A percentile compares a stretch with the other conserved stretches of the same genome.
Evolutionary conservation across 495 filamentous ascomycete genomes (phyloP).

Genomic region (Lichina pygmaea): DNA sequence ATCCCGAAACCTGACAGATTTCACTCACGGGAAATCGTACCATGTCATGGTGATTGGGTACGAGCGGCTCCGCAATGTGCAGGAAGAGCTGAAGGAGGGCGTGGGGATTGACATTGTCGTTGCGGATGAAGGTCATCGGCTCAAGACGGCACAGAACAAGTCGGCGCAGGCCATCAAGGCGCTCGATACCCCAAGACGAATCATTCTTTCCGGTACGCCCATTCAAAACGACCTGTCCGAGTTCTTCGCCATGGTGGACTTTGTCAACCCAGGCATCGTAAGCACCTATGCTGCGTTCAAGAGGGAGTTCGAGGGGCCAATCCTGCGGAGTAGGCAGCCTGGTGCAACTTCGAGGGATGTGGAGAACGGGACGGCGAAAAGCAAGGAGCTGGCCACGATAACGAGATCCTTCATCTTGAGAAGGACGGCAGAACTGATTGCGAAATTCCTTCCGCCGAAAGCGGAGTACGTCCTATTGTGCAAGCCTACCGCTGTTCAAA

Average conservation of each 20-base stretch:
- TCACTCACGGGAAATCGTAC: slow-evolving; percentile 50
- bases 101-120: slow-evolving; percentile 49
- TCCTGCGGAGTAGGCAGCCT: slow-evolving; percentile 46
- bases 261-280: slow-evolving; percentile 52
- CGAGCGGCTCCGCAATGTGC: slow-evolving; percentile 44
- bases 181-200: slow-evolving; percentile 34
- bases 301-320: slow-evolving; percentile 45
- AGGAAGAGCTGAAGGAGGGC: slow-evolving; percentile 36
- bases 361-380: slow-evolving; percentile 45
- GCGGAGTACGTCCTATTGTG: slow-evolving; percentile 59
- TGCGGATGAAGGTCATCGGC: slow-evolving; percentile 55
- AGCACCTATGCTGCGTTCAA: slow-evolving; percentile 42
- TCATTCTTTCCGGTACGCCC: slow-evolving; percentile 55
- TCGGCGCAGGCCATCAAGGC: slow-evolving; percentile 48
- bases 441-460: slow-evolving; percentile 50
- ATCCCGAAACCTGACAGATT: slow-evolving; percentile 39
- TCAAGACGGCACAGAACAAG: slow-evolving; percentile 66
- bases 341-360: slow-evolving; percentile 36
- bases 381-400: slow-evolving; percentile 36
- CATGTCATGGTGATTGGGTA: slow-evolving; percentile 66
- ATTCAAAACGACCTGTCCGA: slow-evolving; percentile 62
- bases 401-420: slow-evolving; percentile 54
- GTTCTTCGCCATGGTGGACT: slow-evolving; percentile 55
- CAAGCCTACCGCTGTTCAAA: slow-evolving; percentile 40
- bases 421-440: slow-evolving; percentile 45